Conservation (phyloP, 2,329 filamentous ascomycete genomes). For the Pseudogymnoascus sp. region DNA sequence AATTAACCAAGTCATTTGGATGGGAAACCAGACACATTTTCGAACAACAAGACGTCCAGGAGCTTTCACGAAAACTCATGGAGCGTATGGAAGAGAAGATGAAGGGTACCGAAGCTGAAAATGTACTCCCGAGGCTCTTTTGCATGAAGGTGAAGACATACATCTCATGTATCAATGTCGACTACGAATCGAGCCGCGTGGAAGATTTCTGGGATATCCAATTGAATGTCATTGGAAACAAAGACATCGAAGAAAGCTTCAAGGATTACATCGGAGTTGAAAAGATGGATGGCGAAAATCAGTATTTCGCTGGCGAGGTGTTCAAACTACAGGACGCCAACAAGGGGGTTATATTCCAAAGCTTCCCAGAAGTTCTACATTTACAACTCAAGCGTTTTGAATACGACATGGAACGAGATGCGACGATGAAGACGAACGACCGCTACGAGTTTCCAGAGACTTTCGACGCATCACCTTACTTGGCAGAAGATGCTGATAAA, state of each 20-base stretch:
- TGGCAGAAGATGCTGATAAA: conserved; percentile 76
- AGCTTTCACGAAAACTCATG: conserved; percentile 93
- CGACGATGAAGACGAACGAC: conserved; percentile 98
- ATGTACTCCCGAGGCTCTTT: conserved; percentile 82
- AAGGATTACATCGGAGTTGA: conserved; percentile 94
- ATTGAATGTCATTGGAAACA: conserved; percentile 91
- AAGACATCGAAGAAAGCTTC: conserved; percentile 88
- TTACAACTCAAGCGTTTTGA: conserved; percentile 96
- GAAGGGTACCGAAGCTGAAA: conserved; percentile 92
- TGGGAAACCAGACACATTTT: conserved; percentile 98
- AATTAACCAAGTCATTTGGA: conserved; percentile 92
- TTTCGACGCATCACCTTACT: conserved; percentile 78
- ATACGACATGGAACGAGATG: conserved; percentile 91
- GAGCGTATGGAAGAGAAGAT: conserved; percentile 95
- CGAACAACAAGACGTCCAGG: conserved; percentile 97
- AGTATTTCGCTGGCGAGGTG: conserved; percentile 87
- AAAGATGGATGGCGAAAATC: conserved; percentile 95
- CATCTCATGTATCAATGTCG: conserved; percentile 96
- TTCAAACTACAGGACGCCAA: conserved; percentile 92
- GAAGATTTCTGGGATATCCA: conserved; percentile 99
- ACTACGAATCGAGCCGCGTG: conserved; percentile 90
- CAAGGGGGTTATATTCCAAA: conserved; percentile 96
- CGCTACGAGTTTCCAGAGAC: conserved; percentile 82
- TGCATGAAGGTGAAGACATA: conserved; percentile 98
- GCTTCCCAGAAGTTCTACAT: conserved; percentile 88